These are phyloP conservation scores for Evernia prunastri DNA, from an alignment of 495 filamentous ascomycete genomes.

Conservation along the genomic window DNA sequence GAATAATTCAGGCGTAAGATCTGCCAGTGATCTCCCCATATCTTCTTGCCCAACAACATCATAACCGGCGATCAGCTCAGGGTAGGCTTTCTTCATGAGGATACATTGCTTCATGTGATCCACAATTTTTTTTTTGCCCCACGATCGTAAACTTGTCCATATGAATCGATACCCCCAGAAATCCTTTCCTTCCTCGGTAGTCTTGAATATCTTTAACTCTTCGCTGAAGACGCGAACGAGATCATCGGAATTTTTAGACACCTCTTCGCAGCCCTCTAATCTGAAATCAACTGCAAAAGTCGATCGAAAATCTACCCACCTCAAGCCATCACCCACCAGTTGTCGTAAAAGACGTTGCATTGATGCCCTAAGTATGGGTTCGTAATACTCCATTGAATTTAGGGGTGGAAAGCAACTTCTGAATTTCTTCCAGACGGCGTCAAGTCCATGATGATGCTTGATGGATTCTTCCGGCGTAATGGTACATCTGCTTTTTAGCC, in stretches of 20 bases:
- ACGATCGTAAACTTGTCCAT: slow-evolving; percentile 66
- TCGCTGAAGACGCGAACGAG: slow-evolving; percentile 68
- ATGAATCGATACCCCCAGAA: slow-evolving; percentile 89
- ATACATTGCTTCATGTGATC: slow-evolving; percentile 83
- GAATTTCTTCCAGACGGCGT: slow-evolving; percentile 77
- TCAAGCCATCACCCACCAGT: slow-evolving; percentile 68
- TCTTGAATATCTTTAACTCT: slow-evolving; percentile 69
- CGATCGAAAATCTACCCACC: slow-evolving; percentile 57
- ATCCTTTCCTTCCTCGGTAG: slow-evolving; percentile 56
- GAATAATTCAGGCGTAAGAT: slow-evolving; percentile 75
- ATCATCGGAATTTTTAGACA: slow-evolving; percentile 56
- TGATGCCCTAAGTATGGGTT: slow-evolving; percentile 80
- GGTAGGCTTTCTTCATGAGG: slow-evolving; percentile 66
- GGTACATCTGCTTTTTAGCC: slow-evolving; percentile 68
- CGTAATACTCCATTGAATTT: slow-evolving; percentile 71
- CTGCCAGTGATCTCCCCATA: slow-evolving; percentile 61
- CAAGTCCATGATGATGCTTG: slow-evolving; percentile 72
- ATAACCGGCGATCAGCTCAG: slow-evolving; percentile 75
- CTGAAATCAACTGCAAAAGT: slow-evolving; percentile 58
- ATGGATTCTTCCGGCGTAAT: slow-evolving; percentile 64
- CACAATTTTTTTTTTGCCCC: slow-evolving; percentile 58
- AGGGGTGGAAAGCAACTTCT: slow-evolving; percentile 61
- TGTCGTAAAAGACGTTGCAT: slow-evolving; percentile 59
- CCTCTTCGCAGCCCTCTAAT: slow-evolving; percentile 48
- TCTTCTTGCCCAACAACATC: slow-evolving; percentile 88